Percentiles rank a stretch among this genome's conserved stretches.
Evolutionary conservation across 139 green algal species (phyloP).

Genomic region (Chlamydomonas sphaeroides): DNA sequence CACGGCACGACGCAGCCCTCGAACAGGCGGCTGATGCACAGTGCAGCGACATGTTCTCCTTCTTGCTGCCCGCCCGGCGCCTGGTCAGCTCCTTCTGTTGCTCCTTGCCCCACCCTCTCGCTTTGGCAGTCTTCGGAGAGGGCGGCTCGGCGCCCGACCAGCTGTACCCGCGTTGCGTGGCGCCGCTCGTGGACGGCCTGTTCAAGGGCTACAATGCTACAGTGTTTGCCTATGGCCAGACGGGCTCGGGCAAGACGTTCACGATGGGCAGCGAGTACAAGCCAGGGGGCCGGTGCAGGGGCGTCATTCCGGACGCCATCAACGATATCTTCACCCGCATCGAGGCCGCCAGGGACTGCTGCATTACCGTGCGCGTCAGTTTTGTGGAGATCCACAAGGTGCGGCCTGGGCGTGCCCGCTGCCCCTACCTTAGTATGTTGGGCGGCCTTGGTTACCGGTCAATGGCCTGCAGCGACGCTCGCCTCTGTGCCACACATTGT

Average conservation of each 20-base stretch:
- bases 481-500: too few species aligned
- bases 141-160: slow-evolving; percentile 37
- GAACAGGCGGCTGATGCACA: too few species aligned
- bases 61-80: too few species aligned
- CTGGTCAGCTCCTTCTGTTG: too few species aligned
- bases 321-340: slow-evolving; percentile 81
- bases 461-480: too few species aligned
- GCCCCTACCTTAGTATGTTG: too few species aligned
- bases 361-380: slow-evolving; percentile 84
- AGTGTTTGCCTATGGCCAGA: slow-evolving; percentile 81
- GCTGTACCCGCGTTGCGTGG: slow-evolving; percentile 81
- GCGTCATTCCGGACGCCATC: slow-evolving; percentile 89
- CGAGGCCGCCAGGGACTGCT: slow-evolving; percentile 41
- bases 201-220: slow-evolving; percentile 95
- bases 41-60: too few species aligned
- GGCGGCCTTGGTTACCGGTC: too few species aligned
- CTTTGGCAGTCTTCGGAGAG: slow-evolving; percentile 85
- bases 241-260: slow-evolving; percentile 88
- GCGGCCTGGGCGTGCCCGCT: not conserved
- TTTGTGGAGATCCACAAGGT: slow-evolving; percentile 97
- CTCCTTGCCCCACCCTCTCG: too few species aligned
- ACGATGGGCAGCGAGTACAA: slow-evolving; percentile 89
- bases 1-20: too few species aligned
- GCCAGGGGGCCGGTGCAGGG: slow-evolving; percentile 48
- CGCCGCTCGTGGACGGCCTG: slow-evolving; percentile 85